Conservation (phyloP, 2,329 filamentous ascomycete species). For the Penicillium sclerotigenum region DNA sequence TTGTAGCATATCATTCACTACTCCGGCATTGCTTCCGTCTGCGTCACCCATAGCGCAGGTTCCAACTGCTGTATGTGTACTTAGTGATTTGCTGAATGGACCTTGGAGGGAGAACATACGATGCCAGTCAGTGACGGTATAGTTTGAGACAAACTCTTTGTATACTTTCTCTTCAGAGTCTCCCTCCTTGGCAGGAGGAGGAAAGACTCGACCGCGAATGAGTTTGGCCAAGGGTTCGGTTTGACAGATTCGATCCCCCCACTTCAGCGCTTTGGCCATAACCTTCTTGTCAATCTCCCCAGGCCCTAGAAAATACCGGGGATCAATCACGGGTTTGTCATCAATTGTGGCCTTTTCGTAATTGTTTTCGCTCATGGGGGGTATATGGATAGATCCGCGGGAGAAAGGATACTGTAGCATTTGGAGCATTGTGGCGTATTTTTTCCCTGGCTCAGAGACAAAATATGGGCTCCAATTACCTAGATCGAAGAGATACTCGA, state of each 20-base stretch:
- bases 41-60: conserved; percentile 45
- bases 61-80: conserved; percentile 23
- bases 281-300: conserved; percentile 45
- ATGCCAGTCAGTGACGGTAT: conserved; percentile 23
- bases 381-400: conserved; percentile 49
- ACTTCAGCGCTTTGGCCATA: conserved; percentile 43
- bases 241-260: conserved; percentile 41
- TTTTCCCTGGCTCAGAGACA: conserved; percentile 35
- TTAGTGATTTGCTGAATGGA: not conserved
- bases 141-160: conserved; percentile 15
- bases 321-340: conserved; percentile 42
- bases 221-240: conserved; percentile 40
- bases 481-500: conserved; percentile 51
- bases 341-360: conserved; percentile 13
- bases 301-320: conserved; percentile 46
- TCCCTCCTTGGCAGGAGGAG: conserved; percentile 17
- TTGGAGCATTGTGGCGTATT: conserved; percentile 50
- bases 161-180: not conserved
- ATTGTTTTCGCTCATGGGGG: conserved; percentile 7
- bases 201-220: conserved; percentile 37
- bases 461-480: conserved; percentile 49
- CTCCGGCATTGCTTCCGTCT: conserved; percentile 24
- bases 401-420: conserved; percentile 55
- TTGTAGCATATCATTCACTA: conserved; percentile 36
- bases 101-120: conserved; percentile 11